Percentiles rank a stretch among this genome's conserved stretches.
These are phyloP conservation scores for Boletus calvinii DNA, from an alignment of 1,284 basidiomycete species.

Conservation along the genomic window DNA sequence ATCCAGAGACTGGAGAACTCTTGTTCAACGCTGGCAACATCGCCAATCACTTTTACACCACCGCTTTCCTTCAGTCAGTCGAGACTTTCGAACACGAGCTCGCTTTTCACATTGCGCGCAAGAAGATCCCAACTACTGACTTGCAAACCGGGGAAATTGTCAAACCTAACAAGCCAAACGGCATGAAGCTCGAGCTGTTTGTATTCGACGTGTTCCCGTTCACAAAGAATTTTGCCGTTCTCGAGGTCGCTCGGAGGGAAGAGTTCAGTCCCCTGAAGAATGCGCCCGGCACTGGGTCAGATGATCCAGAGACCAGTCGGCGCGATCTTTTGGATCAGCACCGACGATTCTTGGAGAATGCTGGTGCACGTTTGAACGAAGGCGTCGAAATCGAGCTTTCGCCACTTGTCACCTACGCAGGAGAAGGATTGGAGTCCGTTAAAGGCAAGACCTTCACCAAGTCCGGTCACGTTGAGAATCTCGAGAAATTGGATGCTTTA, in stretches of 20 bases:
- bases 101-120: conserved; percentile 96
- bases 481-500: conserved; percentile 53
- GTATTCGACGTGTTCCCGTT: conserved; percentile 99
- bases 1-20: conserved; percentile 71
- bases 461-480: conserved; percentile 48
- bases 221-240: conserved; percentile 79
- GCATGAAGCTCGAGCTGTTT: conserved; percentile 99
- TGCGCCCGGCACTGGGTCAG: conserved; percentile 91
- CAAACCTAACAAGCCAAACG: conserved; percentile 91
- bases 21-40: conserved; percentile 96
- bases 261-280: conserved; percentile 99
- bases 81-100: conserved; percentile 86
- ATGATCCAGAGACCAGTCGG: conserved; percentile 89
- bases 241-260: conserved; percentile 86
- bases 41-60: conserved; percentile 98
- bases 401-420: conserved; percentile 87
- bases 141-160: conserved; percentile 60
- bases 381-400: conserved; percentile 87
- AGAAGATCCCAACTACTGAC: conserved; percentile 92
- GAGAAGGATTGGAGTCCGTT: conserved; percentile 84
- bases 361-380: conserved; percentile 73
- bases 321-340: conserved; percentile 92
- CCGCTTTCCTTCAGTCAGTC: conserved; percentile 78
- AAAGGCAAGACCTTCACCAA: conserved; percentile 77
- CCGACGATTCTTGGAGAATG: conserved; percentile 75